Evolutionary conservation across 1,284 basidiomycete species (phyloP).

Genomic region (Tranzscheliella williamsii): DNA sequence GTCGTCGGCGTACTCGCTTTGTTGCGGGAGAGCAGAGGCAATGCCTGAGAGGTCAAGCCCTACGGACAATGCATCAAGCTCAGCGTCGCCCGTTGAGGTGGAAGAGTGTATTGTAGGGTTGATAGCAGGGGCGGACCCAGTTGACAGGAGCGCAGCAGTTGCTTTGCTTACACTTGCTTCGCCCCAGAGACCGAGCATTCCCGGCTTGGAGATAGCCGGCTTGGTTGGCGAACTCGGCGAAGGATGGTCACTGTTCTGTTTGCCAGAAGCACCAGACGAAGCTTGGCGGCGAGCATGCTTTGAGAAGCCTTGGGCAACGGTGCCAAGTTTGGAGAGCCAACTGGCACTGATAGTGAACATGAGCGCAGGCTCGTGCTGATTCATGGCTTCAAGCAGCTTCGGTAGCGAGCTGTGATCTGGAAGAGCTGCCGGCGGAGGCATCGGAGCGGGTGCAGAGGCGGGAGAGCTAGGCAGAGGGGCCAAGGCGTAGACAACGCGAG

Average conservation of each 20-base stretch:
- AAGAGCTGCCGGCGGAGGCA: slow-evolving; percentile 39
- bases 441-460: slow-evolving; percentile 23
- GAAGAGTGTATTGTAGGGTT: slow-evolving; percentile 1
- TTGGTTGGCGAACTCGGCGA: slow-evolving; percentile 9
- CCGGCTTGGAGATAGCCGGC: slow-evolving; percentile 4
- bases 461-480: slow-evolving; percentile 27
- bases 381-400: slow-evolving; percentile 10
- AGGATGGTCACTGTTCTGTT: not conserved
- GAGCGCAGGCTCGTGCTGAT: slow-evolving; percentile 16
- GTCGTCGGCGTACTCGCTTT: no score
- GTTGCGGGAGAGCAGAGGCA: no score
- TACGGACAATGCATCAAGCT: slow-evolving; percentile 29
- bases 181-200: slow-evolving; percentile 43
- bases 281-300: slow-evolving; percentile 38
- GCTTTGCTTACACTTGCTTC: slow-evolving; percentile 30
- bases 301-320: slow-evolving; percentile 55
- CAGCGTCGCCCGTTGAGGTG: slow-evolving; percentile 27
- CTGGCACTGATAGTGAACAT: slow-evolving; percentile 57
- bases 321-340: slow-evolving; percentile 59
- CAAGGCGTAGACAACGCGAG: slow-evolving; percentile 56
- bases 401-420: slow-evolving; percentile 20
- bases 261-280: slow-evolving; percentile 2
- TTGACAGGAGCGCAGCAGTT: slow-evolving; percentile 15
- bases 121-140: slow-evolving; percentile 4
- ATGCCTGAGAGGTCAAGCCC: no score